Percentiles rank a stretch among this genome's conserved stretches.
phyloP scores from a whole-genome alignment of 352 stramenopile genomes.

The Globisporangium nodosum region DNA sequence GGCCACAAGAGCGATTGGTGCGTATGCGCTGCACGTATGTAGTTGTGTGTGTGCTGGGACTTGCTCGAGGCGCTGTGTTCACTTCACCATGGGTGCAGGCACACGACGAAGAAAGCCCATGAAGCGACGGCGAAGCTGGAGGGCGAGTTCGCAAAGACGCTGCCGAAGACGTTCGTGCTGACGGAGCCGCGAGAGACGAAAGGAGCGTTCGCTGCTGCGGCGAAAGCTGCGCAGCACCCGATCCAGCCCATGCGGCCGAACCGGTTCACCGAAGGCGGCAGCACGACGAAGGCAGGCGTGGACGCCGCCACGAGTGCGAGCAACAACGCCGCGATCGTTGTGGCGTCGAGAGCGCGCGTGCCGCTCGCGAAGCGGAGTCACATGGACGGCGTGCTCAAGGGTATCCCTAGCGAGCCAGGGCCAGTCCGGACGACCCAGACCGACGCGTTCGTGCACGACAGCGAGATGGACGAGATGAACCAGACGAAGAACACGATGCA shows the following conservation, averaged over 20 bases:
- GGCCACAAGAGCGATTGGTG: slow-evolving; percentile 71
- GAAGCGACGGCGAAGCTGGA: slow-evolving; percentile 37
- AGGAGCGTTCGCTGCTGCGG: slow-evolving; percentile 41
- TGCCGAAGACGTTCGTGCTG: slow-evolving; percentile 62
- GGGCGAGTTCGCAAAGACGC: slow-evolving; percentile 36
- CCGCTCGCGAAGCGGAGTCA: slow-evolving; percentile 66
- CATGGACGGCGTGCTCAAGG: slow-evolving; percentile 70
- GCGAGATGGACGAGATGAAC: slow-evolving; percentile 80
- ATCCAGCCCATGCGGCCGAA: slow-evolving; percentile 44
- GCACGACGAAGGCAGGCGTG: slow-evolving; percentile 15
- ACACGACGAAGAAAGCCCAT: slow-evolving; percentile 32
- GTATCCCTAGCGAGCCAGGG: slow-evolving; percentile 34
- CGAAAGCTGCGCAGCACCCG: slow-evolving; percentile 44
- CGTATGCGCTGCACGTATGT: not conserved
- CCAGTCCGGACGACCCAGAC: slow-evolving; percentile 36
- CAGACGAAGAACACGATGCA: slow-evolving; percentile 61
- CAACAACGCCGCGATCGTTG: slow-evolving; percentile 14
- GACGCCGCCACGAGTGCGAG: not conserved
- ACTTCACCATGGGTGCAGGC: slow-evolving; percentile 22
- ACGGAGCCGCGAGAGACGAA: slow-evolving; percentile 41
- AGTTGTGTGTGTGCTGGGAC: not conserved
- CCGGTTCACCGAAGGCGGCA: slow-evolving; percentile 22
- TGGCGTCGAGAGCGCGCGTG: slow-evolving; percentile 24
- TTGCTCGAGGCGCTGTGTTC: not conserved
- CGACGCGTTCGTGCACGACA: slow-evolving; percentile 53